phyloP scores from a whole-genome alignment of 2,329 filamentous ascomycete genomes.

The Cryphonectria radicalis region DNA sequence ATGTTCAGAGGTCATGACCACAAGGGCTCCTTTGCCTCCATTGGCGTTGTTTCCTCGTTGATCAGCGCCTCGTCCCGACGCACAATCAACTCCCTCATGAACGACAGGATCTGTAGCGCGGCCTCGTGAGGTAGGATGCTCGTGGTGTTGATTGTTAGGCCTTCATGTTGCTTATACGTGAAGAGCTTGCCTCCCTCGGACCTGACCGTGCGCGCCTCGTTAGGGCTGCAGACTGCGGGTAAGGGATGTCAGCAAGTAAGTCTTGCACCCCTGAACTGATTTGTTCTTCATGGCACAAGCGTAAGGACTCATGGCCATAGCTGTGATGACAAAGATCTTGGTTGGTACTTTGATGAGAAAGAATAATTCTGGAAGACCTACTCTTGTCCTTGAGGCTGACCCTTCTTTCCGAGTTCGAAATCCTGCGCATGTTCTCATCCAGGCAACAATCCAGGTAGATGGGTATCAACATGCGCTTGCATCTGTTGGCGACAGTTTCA shows the following conservation, averaged over 20 bases:
- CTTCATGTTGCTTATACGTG: conserved; percentile 21
- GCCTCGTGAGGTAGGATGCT: conserved; percentile 32
- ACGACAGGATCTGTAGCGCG: conserved; percentile 37
- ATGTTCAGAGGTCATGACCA: conserved; percentile 18
- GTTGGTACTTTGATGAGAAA: neutral
- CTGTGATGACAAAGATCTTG: neutral
- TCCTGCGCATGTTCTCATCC: conserved; percentile 35
- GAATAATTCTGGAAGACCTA: conserved; percentile 10
- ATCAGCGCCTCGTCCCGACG: conserved; percentile 30
- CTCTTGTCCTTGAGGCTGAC: conserved; percentile 31
- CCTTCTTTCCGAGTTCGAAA: conserved; percentile 31
- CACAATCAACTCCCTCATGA: conserved; percentile 32
- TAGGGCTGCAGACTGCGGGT: conserved; percentile 27
- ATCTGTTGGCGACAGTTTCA: conserved; percentile 32
- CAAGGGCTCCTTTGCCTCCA: conserved; percentile 26
- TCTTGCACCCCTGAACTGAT: too few relatives aligned
- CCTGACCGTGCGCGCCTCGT: conserved; percentile 28
- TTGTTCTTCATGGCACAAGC: neutral
- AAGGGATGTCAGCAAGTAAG: conserved; percentile 1
- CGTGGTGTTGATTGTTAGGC: conserved; percentile 36
- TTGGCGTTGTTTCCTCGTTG: conserved; percentile 28
- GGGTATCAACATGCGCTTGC: conserved; percentile 36
- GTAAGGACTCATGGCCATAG: neutral
- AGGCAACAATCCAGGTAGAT: conserved; percentile 35
- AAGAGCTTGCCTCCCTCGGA: conserved; percentile 27